Conservation (phyloP, 768 basidiomycete genomes). For the Roridomyces roridus region DNA sequence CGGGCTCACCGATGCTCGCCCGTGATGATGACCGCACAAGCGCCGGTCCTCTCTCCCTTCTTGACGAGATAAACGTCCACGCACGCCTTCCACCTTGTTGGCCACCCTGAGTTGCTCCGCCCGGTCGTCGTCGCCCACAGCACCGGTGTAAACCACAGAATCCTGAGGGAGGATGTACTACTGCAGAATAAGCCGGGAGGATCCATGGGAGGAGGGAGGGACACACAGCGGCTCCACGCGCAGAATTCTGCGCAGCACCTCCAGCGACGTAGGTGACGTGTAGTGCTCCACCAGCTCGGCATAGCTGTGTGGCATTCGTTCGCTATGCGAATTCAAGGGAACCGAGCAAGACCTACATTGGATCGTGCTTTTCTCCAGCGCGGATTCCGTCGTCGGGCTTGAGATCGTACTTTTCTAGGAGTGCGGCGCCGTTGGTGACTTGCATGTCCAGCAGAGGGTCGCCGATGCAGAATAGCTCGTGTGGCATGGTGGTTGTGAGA, state of each 20-base stretch:
- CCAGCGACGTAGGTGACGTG: conserved; percentile 91
- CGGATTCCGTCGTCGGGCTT: conserved; percentile 97
- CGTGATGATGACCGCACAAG: conserved; percentile 95
- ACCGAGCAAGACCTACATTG: conserved; percentile 63
- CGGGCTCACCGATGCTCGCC: conserved; percentile 79
- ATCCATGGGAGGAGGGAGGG: neutral
- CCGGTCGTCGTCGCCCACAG: conserved; percentile 91
- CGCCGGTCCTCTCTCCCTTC: conserved; percentile 88
- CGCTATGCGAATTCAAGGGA: neutral
- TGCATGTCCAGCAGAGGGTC: conserved; percentile 98
- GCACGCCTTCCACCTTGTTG: conserved; percentile 90
- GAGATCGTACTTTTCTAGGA: conserved; percentile 89
- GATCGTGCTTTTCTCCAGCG: conserved; percentile 84
- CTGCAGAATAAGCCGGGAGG: neutral
- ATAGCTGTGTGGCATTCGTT: conserved; percentile 62
- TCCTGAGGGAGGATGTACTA: conserved; percentile 90
- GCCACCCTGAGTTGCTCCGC: conserved; percentile 88
- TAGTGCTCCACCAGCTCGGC: conserved; percentile 82
- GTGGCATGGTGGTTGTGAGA: conserved; percentile 30
- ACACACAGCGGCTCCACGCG: conserved; percentile 93
- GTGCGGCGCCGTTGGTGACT: conserved; percentile 81
- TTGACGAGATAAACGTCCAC: conserved; percentile 90
- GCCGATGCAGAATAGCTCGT: conserved; percentile 86
- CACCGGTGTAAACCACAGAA: conserved; percentile 93
- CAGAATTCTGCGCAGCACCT: conserved; percentile 96